Evolutionary conservation across 1,139 yeast species (phyloP), one percentile per base, ranked within the genome.

Genomic region (Suhomyces chickasaworum): DNA sequence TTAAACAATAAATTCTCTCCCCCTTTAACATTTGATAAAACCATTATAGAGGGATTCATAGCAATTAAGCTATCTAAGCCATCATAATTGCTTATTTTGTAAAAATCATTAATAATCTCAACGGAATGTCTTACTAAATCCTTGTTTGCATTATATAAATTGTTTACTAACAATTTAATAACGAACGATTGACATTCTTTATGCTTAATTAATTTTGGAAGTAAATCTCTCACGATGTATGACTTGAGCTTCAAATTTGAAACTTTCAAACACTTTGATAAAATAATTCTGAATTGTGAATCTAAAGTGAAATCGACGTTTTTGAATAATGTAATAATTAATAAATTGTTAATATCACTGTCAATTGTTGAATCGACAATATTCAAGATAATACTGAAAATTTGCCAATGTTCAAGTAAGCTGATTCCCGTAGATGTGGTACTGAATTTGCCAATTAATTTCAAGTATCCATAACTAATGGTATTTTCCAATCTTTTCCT

Each of bases 341-440:
- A 71, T 53, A 80, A 86, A 46, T 82, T 87, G 36, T 89, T 75
- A 6, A 53, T 15, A 5, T 62, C 68, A 5, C 60, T 57, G 1
- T 45, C 44, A 48, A 72, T 65, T 16, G 80, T 71, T 23, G 77
- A 77, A 47, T 80, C 82, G 30, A 89, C 76, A 48, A 91, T 79
- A 57, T 89, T 89, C 55, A 86, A 84, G 46, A 90, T 73, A 65
- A 88, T 81, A 49, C 86, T 89, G 65, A 89, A 88, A 54, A 91
- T 78, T 55, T 90, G 86, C 95, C 96, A 88, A 53, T 87, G 83
- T 44, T 83, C 85, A 52, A 93, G 64, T 58, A 91, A 71, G 34
- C 74, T 75, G 17, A 88, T 65, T 0, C 99, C 98, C 39, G 77
- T 73, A 0, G 69, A 61, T 38, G 79, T 75, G 1, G 77, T 69